These are phyloP conservation scores for Chenopodium formosanum DNA, from an alignment of 148 eudicot genomes.

Conservation along the genomic window DNA sequence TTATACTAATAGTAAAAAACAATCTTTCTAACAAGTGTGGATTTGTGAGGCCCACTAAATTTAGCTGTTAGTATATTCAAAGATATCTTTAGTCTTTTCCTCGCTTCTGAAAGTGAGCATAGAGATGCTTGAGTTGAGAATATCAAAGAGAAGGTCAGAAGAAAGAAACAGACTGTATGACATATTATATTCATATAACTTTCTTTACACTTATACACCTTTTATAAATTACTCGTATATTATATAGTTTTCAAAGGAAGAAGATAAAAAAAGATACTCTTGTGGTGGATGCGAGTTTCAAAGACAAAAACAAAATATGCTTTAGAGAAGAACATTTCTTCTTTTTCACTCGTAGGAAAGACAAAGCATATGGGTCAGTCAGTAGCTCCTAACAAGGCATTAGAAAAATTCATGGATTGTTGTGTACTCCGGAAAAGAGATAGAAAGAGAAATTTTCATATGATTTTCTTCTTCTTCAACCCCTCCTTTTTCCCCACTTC, in stretches of 20 bases:
- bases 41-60: constrained; percentile 33
- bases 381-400: constrained; percentile 14
- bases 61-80: constrained; percentile 37
- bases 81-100: constrained; percentile 32
- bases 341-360: constrained; percentile 30
- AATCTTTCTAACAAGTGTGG: constrained; percentile 20
- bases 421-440: constrained; percentile 22
- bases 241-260: constrained; percentile 19
- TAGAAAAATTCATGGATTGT: constrained; percentile 27
- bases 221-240: neutral
- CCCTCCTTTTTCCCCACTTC: constrained; percentile 26
- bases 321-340: constrained; percentile 45
- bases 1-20: constrained; percentile 7
- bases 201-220: constrained; percentile 19
- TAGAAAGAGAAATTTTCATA: constrained; percentile 27
- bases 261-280: constrained; percentile 33
- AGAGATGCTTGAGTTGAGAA: constrained; percentile 43
- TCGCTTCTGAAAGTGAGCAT: constrained; percentile 36
- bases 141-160: constrained; percentile 41
- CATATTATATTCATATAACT: neutral
- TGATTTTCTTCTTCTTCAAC: constrained; percentile 9
- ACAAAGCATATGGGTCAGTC: constrained; percentile 45
- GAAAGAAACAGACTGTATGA: constrained; percentile 17
- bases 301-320: constrained; percentile 43
- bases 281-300: constrained; percentile 28